A percentile compares a stretch with the other conserved stretches of the same genome.
These are phyloP conservation scores for Sedum album DNA, from an alignment of 164 flowering plant genomes.

Conservation along the genomic window DNA sequence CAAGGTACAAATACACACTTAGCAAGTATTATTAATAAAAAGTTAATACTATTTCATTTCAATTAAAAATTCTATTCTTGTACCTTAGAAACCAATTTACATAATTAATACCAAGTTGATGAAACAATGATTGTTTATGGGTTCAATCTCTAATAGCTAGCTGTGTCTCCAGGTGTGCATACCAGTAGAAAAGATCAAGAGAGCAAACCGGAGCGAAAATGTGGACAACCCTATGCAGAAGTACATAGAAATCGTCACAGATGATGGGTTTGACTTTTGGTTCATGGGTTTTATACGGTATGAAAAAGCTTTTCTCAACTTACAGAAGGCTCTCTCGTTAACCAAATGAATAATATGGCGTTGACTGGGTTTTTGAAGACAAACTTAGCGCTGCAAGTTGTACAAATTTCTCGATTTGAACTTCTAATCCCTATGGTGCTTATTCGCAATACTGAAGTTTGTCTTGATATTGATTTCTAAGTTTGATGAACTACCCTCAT, in stretches of 20 bases:
- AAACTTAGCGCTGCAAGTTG: background rate
- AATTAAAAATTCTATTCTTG: background rate
- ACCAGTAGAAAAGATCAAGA: constrained; percentile 23
- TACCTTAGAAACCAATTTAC: background rate
- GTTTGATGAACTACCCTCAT: too few species aligned
- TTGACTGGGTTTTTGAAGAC: background rate
- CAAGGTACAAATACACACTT: constrained; percentile 16
- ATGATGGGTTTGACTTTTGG: constrained; percentile 26
- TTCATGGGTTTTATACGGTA: constrained; percentile 29
- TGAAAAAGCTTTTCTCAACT: constrained; percentile 21
- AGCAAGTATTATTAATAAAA: background rate
- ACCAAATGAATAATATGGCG: background rate
- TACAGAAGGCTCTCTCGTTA: constrained; percentile 22
- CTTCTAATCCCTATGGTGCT: too few species aligned
- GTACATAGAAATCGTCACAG: constrained; percentile 22
- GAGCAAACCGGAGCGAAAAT: constrained; percentile 21
- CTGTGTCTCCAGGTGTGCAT: constrained; percentile 17
- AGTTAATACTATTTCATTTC: background rate
- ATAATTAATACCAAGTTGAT: too few species aligned
- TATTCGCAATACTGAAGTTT: too few species aligned
- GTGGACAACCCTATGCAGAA: constrained; percentile 21
- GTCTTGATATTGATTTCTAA: too few species aligned
- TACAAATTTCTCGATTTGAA: background rate
- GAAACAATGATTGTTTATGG: background rate
- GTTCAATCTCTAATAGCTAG: background rate